Percentiles rank a stretch among this genome's conserved stretches.
Conservation (phyloP, 148 eudicot genomes). For the Drosera capensis region DNA sequence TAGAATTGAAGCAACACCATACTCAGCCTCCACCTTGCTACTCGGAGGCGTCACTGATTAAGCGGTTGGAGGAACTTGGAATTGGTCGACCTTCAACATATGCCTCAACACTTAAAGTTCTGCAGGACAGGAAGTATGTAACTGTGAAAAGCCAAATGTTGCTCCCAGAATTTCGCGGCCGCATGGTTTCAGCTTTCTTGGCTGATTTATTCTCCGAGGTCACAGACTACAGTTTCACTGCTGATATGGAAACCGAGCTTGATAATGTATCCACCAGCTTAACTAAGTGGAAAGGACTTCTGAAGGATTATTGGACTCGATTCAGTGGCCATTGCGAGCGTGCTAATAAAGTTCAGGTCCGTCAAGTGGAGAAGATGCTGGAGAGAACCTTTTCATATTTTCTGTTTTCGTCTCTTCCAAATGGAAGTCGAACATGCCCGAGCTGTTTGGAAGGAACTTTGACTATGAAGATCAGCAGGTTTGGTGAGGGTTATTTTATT, state of each 20-base stretch:
- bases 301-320: conserved; percentile 82
- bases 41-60: conserved; percentile 71
- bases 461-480: conserved; percentile 79
- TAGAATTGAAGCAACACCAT: conserved; percentile 59
- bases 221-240: conserved; percentile 85
- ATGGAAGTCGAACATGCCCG: conserved; percentile 74
- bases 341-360: conserved; percentile 55
- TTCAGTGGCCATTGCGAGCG: conserved; percentile 65
- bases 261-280: conserved; percentile 89
- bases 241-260: conserved; percentile 96
- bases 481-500: conserved; percentile 85
- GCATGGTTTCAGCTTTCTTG: conserved; percentile 92
- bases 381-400: conserved; percentile 68
- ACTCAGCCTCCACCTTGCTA: conserved; percentile 80
- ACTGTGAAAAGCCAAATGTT: conserved; percentile 47
- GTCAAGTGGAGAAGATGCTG: conserved; percentile 94
- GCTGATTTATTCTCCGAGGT: conserved; percentile 82
- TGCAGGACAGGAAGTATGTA: conserved; percentile 83
- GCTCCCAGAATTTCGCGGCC: conserved; percentile 88
- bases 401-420: conserved; percentile 66
- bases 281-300: conserved; percentile 95
- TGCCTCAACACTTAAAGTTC: conserved; percentile 70
- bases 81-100: conserved; percentile 97
- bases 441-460: conserved; percentile 69
- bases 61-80: conserved; percentile 92